These are phyloP conservation scores for Takashimella tepidaria DNA, from an alignment of 1,284 basidiomycete species.

Conservation along the genomic window DNA sequence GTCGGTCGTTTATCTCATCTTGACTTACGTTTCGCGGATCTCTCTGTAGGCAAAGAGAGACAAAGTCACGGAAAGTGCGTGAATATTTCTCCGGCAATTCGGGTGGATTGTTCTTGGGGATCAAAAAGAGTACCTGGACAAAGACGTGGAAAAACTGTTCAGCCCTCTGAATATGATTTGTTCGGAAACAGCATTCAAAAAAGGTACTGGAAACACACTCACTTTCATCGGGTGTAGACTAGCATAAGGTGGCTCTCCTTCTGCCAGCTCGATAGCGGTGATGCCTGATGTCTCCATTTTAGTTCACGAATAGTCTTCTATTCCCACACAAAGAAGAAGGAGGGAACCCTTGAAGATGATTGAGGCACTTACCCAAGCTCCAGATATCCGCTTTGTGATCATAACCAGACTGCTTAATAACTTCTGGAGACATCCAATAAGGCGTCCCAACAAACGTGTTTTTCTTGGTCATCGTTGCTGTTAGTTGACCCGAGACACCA, in stretches of 20 bases:
- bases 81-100: constrained; percentile 79
- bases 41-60: constrained; percentile 83
- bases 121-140: constrained; percentile 94
- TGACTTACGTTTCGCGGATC: constrained; percentile 78
- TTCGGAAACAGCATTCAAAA: no score
- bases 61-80: constrained; percentile 89
- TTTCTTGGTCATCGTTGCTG: constrained; percentile 95
- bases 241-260: constrained; percentile 95
- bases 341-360: no score
- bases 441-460: constrained; percentile 97
- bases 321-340: neutral
- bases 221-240: constrained; percentile 99
- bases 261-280: constrained; percentile 94
- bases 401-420: constrained; percentile 99
- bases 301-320: no score
- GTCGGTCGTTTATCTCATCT: no score
- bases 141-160: no score
- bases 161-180: no score
- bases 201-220: no score
- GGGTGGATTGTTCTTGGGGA: constrained; percentile 95
- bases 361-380: constrained; percentile 61
- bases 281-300: constrained; percentile 53
- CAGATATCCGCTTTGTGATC: constrained; percentile 99
- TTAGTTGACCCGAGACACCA: constrained; percentile 97
- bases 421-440: constrained; percentile 99